Base-by-base conservation (phyloP, 2,329 filamentous ascomycete species). In the Aspergillus pseudoviridinutans region DNA sequence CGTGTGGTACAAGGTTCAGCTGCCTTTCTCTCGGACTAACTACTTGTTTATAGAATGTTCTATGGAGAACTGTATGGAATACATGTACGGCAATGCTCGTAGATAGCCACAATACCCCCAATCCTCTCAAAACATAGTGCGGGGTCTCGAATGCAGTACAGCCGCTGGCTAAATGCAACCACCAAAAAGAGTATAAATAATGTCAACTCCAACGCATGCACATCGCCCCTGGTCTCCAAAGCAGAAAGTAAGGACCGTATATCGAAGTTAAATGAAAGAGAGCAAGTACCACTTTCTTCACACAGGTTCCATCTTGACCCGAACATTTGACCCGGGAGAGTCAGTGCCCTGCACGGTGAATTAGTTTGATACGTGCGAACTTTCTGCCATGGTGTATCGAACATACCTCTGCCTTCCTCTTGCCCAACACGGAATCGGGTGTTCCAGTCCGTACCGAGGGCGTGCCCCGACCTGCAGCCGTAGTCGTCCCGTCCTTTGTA, bases 351-450 rank as follows among this genome's bases (percentile, higher is more conserved):
- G 54, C 10, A 46, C 6, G n/a, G 12, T 10, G 32, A 22, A 53
- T 65, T 44, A 63, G 60, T 51, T 55, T 63, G 35, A 20, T 20
- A 17, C 14, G 14, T 17, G 32, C 32, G 1, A 47, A 29, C 2
- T 14, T 4, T 17, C 41, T 29, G 27, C 20, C 17, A 2, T 44
- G 12, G 38, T 38, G 20, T 14, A 46, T 29, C 3, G 22, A 54
- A 63, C 71, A 61, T 65, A 83, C 84, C 77, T 90, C 88, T 51
- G 88, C 88, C 74, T 92, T 92, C 60, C 89, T 80, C 75, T 92
- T 92, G 51, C 88, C 88, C 63, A 90, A 71, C 28, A 89, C 79
- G 14, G 84, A 84, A 68, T 89, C 87, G 1, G 86, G 86, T 4
- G 85, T 87, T 22, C 69, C 69, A 9, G 61, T 79, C 69, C 69